A percentile compares a stretch with the other conserved stretches of the same genome.
Evolutionary conservation across 2,329 filamentous ascomycete species (phyloP).

Genomic region (Penicillium sp.): DNA sequence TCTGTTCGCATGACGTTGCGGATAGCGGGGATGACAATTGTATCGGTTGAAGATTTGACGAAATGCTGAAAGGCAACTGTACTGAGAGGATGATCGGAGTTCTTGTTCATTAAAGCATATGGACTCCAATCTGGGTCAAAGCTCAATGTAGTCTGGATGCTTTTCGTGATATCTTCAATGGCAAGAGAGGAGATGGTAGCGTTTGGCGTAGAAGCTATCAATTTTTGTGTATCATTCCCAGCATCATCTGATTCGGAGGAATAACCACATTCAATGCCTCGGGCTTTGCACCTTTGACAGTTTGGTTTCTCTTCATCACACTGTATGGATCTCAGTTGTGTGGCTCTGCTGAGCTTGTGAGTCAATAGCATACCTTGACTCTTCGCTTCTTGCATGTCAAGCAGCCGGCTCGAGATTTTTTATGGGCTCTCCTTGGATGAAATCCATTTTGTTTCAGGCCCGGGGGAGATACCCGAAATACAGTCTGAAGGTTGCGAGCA

Average conservation of each 20-base stretch:
- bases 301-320: constrained; percentile 32
- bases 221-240: background rate
- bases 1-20: constrained; percentile 23
- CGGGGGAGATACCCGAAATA: constrained; percentile 10
- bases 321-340: constrained; percentile 10
- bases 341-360: background rate
- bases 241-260: background rate
- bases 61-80: constrained; percentile 24
- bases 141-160: constrained; percentile 11
- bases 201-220: background rate
- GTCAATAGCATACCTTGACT: constrained; percentile 26
- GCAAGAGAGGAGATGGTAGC: constrained; percentile 15
- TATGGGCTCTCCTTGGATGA: constrained; percentile 19
- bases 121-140: background rate
- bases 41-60: constrained; percentile 13
- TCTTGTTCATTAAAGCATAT: background rate
- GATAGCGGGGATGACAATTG: constrained; percentile 11
- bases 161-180: constrained; percentile 13
- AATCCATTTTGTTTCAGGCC: background rate
- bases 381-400: constrained; percentile 30
- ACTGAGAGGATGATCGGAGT: constrained; percentile 5
- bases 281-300: constrained; percentile 27
- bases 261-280: constrained; percentile 25
- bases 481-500: constrained; percentile 7
- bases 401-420: constrained; percentile 31